These are phyloP conservation scores for Yarrowia sp. DNA, from an alignment of 805 yeast genomes.

Conservation along the genomic window DNA sequence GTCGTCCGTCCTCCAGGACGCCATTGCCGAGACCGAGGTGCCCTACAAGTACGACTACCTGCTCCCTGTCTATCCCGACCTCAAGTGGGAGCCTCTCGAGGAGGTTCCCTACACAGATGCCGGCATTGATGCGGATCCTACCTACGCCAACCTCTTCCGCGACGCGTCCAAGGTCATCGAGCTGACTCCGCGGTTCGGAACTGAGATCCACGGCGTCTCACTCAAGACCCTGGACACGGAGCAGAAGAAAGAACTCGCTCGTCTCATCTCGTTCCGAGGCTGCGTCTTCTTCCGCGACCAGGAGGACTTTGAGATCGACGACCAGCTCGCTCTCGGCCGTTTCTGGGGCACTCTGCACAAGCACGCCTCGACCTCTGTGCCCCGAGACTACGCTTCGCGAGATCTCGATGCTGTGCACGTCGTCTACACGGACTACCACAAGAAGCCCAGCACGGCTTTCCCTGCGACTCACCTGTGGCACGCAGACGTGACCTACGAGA, in stretches of 20 bases:
- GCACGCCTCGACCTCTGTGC: constrained; percentile 28
- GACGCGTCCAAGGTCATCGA: constrained; percentile 39
- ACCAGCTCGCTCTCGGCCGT: constrained; percentile 17
- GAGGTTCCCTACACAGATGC: constrained; percentile 33
- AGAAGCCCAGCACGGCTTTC: constrained; percentile 9
- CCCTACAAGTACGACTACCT: constrained; percentile 36
- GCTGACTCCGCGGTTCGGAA: constrained; percentile 69
- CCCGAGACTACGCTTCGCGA: not conserved
- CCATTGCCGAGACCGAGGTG: constrained; percentile 7
- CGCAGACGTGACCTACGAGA: constrained; percentile 55
- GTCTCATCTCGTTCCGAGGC: constrained; percentile 8
- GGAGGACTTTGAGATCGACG: constrained; percentile 35
- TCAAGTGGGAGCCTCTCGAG: constrained; percentile 37
- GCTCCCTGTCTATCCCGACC: constrained; percentile 38
- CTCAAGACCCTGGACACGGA: constrained; percentile 43
- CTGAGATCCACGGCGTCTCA: constrained; percentile 55
- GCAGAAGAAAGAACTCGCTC: constrained; percentile 41
- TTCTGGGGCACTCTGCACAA: constrained; percentile 25
- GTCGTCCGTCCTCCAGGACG: not conserved
- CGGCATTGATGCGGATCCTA: constrained; percentile 37
- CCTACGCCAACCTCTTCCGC: constrained; percentile 34
- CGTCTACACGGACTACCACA: constrained; percentile 49
- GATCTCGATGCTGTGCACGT: constrained; percentile 59
- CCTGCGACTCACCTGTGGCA: constrained; percentile 42
- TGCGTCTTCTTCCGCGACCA: constrained; percentile 24